phyloP scores from a whole-genome alignment of 1,284 basidiomycete species.

The Ustilago esculenta region DNA sequence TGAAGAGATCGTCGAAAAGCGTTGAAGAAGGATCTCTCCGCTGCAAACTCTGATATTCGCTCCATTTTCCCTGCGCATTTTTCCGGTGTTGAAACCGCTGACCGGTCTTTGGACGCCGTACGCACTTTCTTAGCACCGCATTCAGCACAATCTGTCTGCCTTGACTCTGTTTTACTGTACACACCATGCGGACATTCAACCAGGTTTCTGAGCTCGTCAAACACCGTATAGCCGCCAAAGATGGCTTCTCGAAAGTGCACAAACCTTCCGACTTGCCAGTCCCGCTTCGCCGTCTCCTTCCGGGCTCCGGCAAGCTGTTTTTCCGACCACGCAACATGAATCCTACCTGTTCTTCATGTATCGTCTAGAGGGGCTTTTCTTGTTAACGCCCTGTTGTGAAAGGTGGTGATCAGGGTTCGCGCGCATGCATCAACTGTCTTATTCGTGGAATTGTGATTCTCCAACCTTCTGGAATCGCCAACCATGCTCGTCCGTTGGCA shows the following conservation, averaged over 20 bases:
- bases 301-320: no score
- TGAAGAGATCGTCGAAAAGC: neutral
- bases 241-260: neutral
- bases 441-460: neutral
- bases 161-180: no score
- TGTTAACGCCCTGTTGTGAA: no score
- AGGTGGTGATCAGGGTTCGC: no score
- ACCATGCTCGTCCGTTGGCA: no score
- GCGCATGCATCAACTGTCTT: neutral
- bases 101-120: neutral
- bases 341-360: no score
- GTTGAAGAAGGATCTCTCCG: conserved; percentile 17
- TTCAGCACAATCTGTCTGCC: neutral
- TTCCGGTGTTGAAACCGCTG: no score
- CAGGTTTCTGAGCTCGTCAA: conserved; percentile 3
- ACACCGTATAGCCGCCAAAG: conserved; percentile 7
- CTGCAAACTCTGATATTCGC: neutral
- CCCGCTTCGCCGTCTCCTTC: no score
- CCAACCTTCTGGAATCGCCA: no score
- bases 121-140: neutral
- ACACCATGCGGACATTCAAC: neutral
- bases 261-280: neutral
- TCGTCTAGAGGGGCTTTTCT: no score
- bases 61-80: neutral
- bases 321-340: no score